Evolutionary conservation across 768 basidiomycete species (phyloP), one percentile per base, ranked within the genome.

Genomic region (Suillus alpinus): DNA sequence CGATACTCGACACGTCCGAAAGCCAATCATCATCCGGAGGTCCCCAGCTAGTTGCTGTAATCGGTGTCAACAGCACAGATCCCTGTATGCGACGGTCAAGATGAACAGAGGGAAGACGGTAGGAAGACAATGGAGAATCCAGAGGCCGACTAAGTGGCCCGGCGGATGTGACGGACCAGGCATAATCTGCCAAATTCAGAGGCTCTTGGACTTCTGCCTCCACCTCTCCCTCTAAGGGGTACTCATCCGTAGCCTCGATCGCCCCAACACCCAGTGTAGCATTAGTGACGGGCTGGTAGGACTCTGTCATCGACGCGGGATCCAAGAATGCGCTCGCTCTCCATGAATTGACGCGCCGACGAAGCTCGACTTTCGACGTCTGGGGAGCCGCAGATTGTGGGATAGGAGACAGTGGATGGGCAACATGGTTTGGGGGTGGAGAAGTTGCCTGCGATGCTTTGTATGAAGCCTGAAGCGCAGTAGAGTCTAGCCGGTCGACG

Each of bases 131-230:
- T 12, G 76, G 71, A 3, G 80, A 81, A 36, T 77, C 69, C 13
- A 75, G 69, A 47, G 79, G 77, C 56, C 73, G 71, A 53, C 80
- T 80, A 36, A 73, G 75, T 23, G 89, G 90, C n/a, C 90, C 89
- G 2, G 73, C 71, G 7, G 89, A 90, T 8, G 87, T 86, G 29
- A 84, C 78, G 9, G 88, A 89, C 86, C 88, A 92, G 9, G 79
- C 68, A 67, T 81, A 92, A 64, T 91, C 89, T 46, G 84, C 84
- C 32, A 87, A 71, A 63, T 87, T 80, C 13, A 78, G 74, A 26
- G 74, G 73, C n/a, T 68, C 68, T 14, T 68, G 65, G 2, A 60
- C 72, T 31, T 68, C 67, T 63, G 29, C 57, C 51, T 61, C 47
- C 36, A 44, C 46, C 32, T 62, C 41, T 47, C 23, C 41, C 49